phyloP scores from a whole-genome alignment of 1,284 basidiomycete species.

The Naganishia albida region DNA sequence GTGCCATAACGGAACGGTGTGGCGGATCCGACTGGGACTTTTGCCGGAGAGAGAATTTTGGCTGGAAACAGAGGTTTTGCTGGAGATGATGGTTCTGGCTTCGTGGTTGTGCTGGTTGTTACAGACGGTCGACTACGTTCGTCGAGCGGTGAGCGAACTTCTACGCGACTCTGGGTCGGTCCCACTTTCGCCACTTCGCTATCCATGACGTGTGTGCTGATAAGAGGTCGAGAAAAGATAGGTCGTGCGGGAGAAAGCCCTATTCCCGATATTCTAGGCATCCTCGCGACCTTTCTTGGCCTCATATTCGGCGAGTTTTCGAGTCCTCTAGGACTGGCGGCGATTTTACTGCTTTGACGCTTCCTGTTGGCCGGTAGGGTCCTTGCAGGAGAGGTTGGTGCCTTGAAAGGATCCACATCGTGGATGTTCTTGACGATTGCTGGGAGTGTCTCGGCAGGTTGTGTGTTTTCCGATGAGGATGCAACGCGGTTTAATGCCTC shows the following conservation, averaged over 20 bases:
- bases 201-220: neutral
- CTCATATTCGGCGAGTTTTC: constrained; percentile 24
- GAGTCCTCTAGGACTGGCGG: constrained; percentile 1
- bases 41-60: constrained; percentile 6
- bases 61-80: neutral
- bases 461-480: neutral
- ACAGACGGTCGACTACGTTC: neutral
- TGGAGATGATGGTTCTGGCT: neutral
- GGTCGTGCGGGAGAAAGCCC: neutral
- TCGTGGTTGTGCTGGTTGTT: neutral
- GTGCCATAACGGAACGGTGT: constrained; percentile 24
- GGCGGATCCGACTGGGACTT: constrained; percentile 18
- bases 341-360: neutral
- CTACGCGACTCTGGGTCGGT: neutral
- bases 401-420: neutral
- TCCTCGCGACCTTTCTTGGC: constrained; percentile 16
- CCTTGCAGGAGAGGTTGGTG: neutral
- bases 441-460: neutral
- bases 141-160: neutral
- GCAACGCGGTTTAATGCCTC: constrained; percentile 20
- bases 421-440: neutral
- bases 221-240: neutral
- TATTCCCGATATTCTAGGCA: constrained; percentile 3
- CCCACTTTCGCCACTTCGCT: neutral
- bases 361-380: constrained; percentile 17